Conservation (phyloP, 1,139 yeast species). For the Kluyveromyces sp. region DNA sequence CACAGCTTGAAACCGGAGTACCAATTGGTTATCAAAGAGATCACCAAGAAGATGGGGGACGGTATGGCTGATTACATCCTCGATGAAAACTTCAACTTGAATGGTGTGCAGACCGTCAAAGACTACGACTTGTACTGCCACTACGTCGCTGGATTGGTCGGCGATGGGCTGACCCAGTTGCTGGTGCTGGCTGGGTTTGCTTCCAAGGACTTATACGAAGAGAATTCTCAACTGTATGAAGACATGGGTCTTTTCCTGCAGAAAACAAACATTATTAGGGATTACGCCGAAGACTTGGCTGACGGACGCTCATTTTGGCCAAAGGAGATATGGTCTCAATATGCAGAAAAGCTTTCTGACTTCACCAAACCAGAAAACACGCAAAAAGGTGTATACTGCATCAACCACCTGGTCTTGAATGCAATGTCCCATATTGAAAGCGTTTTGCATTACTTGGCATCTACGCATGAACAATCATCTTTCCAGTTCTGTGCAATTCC, state of each 20-base stretch:
- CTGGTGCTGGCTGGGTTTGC: conserved; percentile 64
- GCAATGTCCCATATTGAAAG: conserved; percentile 75
- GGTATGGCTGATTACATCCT: conserved; percentile 95
- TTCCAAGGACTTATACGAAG: conserved; percentile 42
- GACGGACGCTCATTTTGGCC: conserved; percentile 98
- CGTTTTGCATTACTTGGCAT: conserved; percentile 67
- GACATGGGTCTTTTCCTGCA: conserved; percentile 95
- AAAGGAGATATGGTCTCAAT: conserved; percentile 80
- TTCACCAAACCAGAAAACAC: conserved; percentile 45
- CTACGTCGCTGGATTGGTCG: conserved; percentile 96
- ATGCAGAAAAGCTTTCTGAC: conserved; percentile 56
- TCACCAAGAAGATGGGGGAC: conserved; percentile 81
- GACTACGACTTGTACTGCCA: conserved; percentile 92
- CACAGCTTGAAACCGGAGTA: conserved; percentile 68
- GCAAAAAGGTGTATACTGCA: conserved; percentile 61
- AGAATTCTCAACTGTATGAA: conserved; percentile 54
- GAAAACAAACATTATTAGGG: conserved; percentile 92
- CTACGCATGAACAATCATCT: conserved; percentile 72
- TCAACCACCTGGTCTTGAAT: conserved; percentile 74
- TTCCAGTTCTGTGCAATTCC: conserved; percentile 96
- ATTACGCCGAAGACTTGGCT: conserved; percentile 82
- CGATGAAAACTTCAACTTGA: conserved; percentile 68
- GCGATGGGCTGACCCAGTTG: conserved; percentile 86
- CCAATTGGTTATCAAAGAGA: conserved; percentile 70
- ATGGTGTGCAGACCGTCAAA: conserved; percentile 68